Evolutionary conservation across 1,284 basidiomycete genomes (phyloP).

Genomic region (Cryptococcus neoformans): DNA sequence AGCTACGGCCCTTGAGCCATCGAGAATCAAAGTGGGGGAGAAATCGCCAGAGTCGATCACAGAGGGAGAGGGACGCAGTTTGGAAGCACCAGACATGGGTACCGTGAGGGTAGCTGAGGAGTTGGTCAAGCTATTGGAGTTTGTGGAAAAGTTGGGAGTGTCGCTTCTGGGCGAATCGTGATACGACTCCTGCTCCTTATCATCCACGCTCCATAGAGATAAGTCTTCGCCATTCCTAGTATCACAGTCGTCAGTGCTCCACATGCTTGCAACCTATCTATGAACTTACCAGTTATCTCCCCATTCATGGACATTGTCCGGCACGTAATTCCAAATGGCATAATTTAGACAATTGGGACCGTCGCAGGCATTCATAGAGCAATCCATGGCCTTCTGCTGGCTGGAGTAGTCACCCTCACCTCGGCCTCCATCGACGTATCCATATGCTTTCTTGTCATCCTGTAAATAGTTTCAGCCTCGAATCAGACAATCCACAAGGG

Average conservation of each 20-base stretch:
- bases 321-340: slow-evolving; percentile 88
- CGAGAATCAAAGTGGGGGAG: slow-evolving; percentile 65
- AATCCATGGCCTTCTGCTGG: slow-evolving; percentile 86
- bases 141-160: not conserved
- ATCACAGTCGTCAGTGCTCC: not conserved
- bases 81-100: not conserved
- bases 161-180: slow-evolving; percentile 2
- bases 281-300: slow-evolving; percentile 71
- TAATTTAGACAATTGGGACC: slow-evolving; percentile 78
- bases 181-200: slow-evolving; percentile 41
- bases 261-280: not conserved
- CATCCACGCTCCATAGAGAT: slow-evolving; percentile 81
- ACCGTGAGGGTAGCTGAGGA: slow-evolving; percentile 27
- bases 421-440: slow-evolving; percentile 71
- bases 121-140: slow-evolving; percentile 4
- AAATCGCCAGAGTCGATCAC: slow-evolving; percentile 36
- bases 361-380: slow-evolving; percentile 84
- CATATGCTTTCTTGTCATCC: slow-evolving; percentile 76
- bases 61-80: slow-evolving; percentile 28
- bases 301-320: slow-evolving; percentile 73
- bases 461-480: slow-evolving; percentile 2
- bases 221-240: slow-evolving; percentile 86
- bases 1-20: slow-evolving; percentile 74
- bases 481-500: not conserved
- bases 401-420: slow-evolving; percentile 71